These are phyloP conservation scores for Funneliformis mosseae DNA, from an alignment of 192 early-diverging fungal genomes.

Conservation along the genomic window DNA sequence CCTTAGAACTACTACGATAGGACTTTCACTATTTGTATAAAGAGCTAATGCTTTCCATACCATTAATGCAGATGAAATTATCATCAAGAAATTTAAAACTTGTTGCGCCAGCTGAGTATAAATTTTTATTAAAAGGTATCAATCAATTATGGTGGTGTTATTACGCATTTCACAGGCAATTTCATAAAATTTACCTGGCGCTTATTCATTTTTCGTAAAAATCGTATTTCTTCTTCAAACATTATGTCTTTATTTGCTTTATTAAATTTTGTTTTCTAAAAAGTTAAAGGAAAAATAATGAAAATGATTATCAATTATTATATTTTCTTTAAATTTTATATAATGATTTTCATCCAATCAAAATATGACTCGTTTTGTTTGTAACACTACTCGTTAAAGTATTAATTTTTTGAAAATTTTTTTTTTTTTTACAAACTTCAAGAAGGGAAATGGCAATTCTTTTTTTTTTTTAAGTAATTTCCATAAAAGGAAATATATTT, in stretches of 20 bases:
- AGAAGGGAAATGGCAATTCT: no score
- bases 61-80: conserved; percentile 92
- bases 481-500: no score
- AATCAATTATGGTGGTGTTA: not conserved
- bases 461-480: no score
- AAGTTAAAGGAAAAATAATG: not conserved
- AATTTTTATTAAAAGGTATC: not conserved
- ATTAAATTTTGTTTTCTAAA: not conserved
- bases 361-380: not conserved
- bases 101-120: conserved; percentile 56
- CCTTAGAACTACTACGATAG: conserved; percentile 96
- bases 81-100: conserved; percentile 85
- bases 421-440: no score
- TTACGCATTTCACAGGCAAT: not conserved
- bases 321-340: not conserved
- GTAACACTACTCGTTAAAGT: no score
- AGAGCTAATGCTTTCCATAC: conserved; percentile 93
- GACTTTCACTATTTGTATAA: conserved; percentile 88
- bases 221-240: conserved; percentile 31
- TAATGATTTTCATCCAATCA: not conserved
- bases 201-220: conserved; percentile 28
- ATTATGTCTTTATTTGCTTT: conserved; percentile 21
- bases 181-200: conserved; percentile 11
- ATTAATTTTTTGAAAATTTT: no score
- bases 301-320: not conserved